A percentile compares a stretch with the other conserved stretches of the same genome.
phyloP scores from a whole-genome alignment of 108 stramenopile genomes.

The Licmophora abbreviata region DNA sequence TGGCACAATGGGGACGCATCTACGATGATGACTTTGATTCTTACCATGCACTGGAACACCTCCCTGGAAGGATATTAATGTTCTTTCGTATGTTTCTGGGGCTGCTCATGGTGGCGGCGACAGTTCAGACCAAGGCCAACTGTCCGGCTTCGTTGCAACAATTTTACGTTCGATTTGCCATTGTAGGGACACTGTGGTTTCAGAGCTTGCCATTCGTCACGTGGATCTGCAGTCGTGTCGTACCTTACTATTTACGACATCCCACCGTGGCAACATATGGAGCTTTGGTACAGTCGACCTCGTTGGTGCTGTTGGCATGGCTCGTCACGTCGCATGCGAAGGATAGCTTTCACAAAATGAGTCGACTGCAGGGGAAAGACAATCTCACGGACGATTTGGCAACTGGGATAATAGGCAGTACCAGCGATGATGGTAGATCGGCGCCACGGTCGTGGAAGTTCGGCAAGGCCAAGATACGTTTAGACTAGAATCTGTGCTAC shows the following conservation, averaged over 20 bases:
- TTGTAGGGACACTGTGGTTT: constrained; percentile 68
- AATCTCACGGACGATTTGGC: constrained; percentile 22
- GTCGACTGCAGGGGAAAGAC: constrained; percentile 27
- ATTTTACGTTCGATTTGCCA: constrained; percentile 55
- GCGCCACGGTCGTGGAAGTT: constrained; percentile 2
- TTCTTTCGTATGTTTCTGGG: constrained; percentile 54
- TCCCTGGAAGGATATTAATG: constrained; percentile 73
- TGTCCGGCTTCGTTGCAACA: constrained; percentile 49
- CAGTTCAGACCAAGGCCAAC: constrained; percentile 44
- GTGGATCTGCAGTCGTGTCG: constrained; percentile 35
- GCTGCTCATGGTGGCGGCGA: constrained; percentile 38
- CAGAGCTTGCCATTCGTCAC: constrained; percentile 60
- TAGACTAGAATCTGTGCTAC: no score
- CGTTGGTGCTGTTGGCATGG: constrained; percentile 56
- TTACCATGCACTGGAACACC: constrained; percentile 76
- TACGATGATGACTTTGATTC: constrained; percentile 86
- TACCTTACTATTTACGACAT: constrained; percentile 64
- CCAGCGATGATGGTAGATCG: neutral
- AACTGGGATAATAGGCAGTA: neutral
- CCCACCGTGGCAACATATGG: constrained; percentile 51
- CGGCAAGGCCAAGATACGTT: constrained; percentile 21
- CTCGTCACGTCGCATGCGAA: constrained; percentile 56
- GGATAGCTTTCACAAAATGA: constrained; percentile 59
- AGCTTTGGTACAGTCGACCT: constrained; percentile 49
- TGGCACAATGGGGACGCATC: constrained; percentile 78